Percentiles rank a stretch among this genome's conserved stretches.
Conservation (phyloP, 116 monocot genomes). For the Cymodocea nodosa region DNA sequence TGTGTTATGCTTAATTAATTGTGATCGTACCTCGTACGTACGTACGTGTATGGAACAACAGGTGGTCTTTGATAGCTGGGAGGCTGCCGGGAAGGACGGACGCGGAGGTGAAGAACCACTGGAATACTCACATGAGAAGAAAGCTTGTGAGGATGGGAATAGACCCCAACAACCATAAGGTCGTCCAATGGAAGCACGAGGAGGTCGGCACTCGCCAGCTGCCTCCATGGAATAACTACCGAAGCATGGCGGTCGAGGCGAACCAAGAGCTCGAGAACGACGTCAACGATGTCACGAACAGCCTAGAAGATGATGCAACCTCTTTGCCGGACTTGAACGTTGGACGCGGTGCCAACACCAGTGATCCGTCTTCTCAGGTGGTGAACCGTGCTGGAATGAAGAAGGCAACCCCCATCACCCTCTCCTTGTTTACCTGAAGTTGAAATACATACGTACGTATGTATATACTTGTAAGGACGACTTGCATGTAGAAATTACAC, state of each 20-base stretch:
- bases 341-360: background rate
- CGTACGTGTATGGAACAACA: conserved; percentile 1
- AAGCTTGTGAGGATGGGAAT: conserved; percentile 65
- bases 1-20: too few species aligned
- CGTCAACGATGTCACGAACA: background rate
- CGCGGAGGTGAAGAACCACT: conserved; percentile 63
- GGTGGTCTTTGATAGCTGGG: conserved; percentile 64
- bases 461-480: too few species aligned
- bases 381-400: too few species aligned
- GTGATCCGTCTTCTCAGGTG: too few species aligned
- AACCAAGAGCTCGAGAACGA: too few species aligned
- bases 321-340: background rate
- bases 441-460: too few species aligned
- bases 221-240: too few species aligned
- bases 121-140: conserved; percentile 68
- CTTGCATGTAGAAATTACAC: too few species aligned
- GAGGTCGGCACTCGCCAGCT: background rate
- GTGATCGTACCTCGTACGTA: too few species aligned
- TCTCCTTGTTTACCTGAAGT: too few species aligned
- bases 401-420: too few species aligned
- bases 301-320: background rate
- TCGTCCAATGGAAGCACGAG: conserved; percentile 10
- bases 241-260: too few species aligned
- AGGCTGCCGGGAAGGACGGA: conserved; percentile 57
- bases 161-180: conserved; percentile 49